phyloP scores from a whole-genome alignment of 768 basidiomycete genomes.

The Tephrocybe rancida region DNA sequence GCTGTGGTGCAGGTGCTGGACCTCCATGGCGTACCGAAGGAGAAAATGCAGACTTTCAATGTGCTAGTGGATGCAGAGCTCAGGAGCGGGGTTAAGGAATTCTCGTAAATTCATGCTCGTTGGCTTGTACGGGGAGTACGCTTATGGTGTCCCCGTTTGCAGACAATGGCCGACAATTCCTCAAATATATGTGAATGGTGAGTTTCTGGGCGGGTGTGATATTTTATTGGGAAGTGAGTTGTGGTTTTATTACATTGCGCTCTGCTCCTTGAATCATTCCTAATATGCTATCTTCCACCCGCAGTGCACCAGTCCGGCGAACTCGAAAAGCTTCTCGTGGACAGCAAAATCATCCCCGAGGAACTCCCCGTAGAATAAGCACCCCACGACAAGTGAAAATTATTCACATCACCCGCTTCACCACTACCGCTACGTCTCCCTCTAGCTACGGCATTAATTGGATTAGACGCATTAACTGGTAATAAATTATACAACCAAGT shows the following conservation, averaged over 20 bases:
- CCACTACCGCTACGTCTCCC: background rate
- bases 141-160: background rate
- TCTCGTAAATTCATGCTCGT: slow-evolving; percentile 72
- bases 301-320: slow-evolving; percentile 97
- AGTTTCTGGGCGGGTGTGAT: slow-evolving; percentile 97
- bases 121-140: background rate
- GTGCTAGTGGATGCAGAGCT: slow-evolving; percentile 87
- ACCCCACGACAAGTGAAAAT: background rate
- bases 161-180: slow-evolving; percentile 99
- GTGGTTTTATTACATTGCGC: slow-evolving; percentile 35
- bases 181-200: slow-evolving; percentile 91
- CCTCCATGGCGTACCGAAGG: slow-evolving; percentile 73
- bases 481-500: background rate
- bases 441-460: background rate
- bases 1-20: slow-evolving; percentile 92
- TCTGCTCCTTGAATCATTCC: background rate
- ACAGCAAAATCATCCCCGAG: slow-evolving; percentile 70
- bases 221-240: slow-evolving; percentile 64
- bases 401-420: background rate
- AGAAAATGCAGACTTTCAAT: slow-evolving; percentile 89
- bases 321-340: slow-evolving; percentile 78
- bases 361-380: slow-evolving; percentile 13
- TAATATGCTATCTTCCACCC: background rate
- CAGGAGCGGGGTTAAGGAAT: slow-evolving; percentile 89
- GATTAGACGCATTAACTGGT: background rate